phyloP scores from a whole-genome alignment of 495 filamentous ascomycete genomes.

The Immersiella caudata region DNA sequence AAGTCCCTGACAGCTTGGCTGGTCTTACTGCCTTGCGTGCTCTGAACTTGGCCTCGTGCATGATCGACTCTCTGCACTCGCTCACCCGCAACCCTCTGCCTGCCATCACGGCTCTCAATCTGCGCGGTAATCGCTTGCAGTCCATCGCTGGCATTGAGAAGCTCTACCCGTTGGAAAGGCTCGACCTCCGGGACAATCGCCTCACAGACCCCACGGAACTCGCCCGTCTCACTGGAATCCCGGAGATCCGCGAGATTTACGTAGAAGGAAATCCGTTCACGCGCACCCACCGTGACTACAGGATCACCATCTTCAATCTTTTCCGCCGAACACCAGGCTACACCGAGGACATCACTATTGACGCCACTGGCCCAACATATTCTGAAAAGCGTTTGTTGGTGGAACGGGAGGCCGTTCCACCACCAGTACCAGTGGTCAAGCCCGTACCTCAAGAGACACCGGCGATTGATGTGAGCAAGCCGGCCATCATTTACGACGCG shows the following conservation, averaged over 20 bases:
- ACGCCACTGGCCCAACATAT: slow-evolving; percentile 76
- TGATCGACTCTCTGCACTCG: slow-evolving; percentile 94
- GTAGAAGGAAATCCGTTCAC: slow-evolving; percentile 88
- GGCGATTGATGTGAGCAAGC: slow-evolving; percentile 66
- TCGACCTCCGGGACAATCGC: slow-evolving; percentile 91
- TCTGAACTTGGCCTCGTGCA: slow-evolving; percentile 91
- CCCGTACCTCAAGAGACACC: slow-evolving; percentile 59
- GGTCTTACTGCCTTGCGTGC: slow-evolving; percentile 80
- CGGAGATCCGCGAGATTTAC: slow-evolving; percentile 90
- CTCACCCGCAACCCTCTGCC: slow-evolving; percentile 83
- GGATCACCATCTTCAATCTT: slow-evolving; percentile 91
- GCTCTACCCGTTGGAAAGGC: slow-evolving; percentile 80
- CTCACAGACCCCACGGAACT: slow-evolving; percentile 88
- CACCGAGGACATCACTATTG: slow-evolving; percentile 86
- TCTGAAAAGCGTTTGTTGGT: slow-evolving; percentile 80
- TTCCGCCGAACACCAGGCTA: slow-evolving; percentile 93
- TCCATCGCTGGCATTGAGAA: slow-evolving; percentile 92
- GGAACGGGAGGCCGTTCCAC: slow-evolving; percentile 76
- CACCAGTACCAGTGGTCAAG: slow-evolving; percentile 75
- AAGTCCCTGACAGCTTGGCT: slow-evolving; percentile 87
- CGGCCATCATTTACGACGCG: slow-evolving; percentile 55
- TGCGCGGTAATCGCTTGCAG: slow-evolving; percentile 83
- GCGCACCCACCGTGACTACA: slow-evolving; percentile 81
- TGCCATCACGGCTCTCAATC: slow-evolving; percentile 89
- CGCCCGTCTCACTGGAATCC: slow-evolving; percentile 84